phyloP scores from a whole-genome alignment of 1,284 basidiomycete species.

The Ceratorhiza oryzae-sativae region DNA sequence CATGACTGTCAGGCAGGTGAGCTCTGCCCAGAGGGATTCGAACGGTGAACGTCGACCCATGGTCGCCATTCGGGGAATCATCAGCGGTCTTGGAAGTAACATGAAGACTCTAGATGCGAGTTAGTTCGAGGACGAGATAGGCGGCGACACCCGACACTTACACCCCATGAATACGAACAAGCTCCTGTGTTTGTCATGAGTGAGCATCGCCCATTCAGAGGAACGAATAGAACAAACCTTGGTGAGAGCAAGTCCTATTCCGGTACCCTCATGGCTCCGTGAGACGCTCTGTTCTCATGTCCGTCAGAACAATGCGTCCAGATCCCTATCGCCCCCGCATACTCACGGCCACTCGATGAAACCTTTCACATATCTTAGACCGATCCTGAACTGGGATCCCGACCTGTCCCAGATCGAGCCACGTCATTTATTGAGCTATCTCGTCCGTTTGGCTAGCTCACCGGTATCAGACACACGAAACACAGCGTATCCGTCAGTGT shows the following conservation, averaged over 20 bases:
- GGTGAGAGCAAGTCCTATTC: conserved; percentile 50
- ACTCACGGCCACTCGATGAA: conserved; percentile 47
- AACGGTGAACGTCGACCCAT: conserved; percentile 49
- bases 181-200: conserved; percentile 42
- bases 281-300: conserved; percentile 43
- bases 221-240: conserved; percentile 25
- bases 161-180: conserved; percentile 49
- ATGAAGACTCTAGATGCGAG: conserved; percentile 3
- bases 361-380: conserved; percentile 47
- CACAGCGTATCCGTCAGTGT: conserved; percentile 40
- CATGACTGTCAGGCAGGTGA: conserved; percentile 43
- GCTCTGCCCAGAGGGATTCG: conserved; percentile 47
- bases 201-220: not conserved
- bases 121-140: not conserved
- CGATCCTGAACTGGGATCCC: conserved; percentile 48
- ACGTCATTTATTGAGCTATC: not conserved
- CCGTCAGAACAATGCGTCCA: not conserved
- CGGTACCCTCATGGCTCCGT: conserved; percentile 50
- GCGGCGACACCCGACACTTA: not conserved
- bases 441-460: not conserved
- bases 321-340: not conserved
- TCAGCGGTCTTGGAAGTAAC: conserved; percentile 8
- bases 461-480: conserved; percentile 48
- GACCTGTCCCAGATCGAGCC: conserved; percentile 26
- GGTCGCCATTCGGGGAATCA: conserved; percentile 42